Evolutionary conservation across 2,329 filamentous ascomycete genomes (phyloP), one percentile per base, ranked within the genome.

Genomic region (Alternaria sp.): DNA sequence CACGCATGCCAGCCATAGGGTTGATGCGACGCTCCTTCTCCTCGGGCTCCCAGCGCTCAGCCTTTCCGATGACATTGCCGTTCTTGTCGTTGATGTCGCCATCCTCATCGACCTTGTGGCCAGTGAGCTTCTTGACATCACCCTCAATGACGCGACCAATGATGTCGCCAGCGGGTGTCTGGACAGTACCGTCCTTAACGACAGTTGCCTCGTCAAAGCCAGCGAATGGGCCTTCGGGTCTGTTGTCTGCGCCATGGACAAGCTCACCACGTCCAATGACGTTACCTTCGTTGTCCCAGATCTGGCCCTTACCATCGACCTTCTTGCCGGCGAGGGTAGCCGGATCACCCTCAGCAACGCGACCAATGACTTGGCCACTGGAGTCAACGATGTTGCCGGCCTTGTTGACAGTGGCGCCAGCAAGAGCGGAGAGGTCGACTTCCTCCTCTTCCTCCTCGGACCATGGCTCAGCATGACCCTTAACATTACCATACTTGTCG

Each of bases 401-500:
- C 78, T 89, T 89, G 81, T 89, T 89, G 73, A 89, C 85, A 16
- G 82, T 85, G 79, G 86, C 87, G 63, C 86, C 86, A 56, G 85
- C 85, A 41, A 89, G 83, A n/a, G 81, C 78, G 22, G 85, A 87
- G n/a, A 88, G 79, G 65, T 89, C 86, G 8, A 80, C 82, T 66
- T 82, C 81, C 57, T 74, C 78, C 42, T 76, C 80, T 69, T 86
- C 85, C 57, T 79, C 79, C 61, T 82, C 79, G 61, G 85, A 81
- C 54, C 82, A 87, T 4, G 84, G 85, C 71, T 87, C 85, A n/a
- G 83, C 85, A 59, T 85, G 84, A 32, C 85, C 85, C 77, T 86
- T 86, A 66, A 85, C 82, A 61, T 86, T 87, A 58, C 86, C 88
- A 72, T 92, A 93, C 76, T 88, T 89, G 81, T 95, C 92, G 57